phyloP scores from a whole-genome alignment of 2,329 filamentous ascomycete genomes.

The Cryphonectria carpinicola region DNA sequence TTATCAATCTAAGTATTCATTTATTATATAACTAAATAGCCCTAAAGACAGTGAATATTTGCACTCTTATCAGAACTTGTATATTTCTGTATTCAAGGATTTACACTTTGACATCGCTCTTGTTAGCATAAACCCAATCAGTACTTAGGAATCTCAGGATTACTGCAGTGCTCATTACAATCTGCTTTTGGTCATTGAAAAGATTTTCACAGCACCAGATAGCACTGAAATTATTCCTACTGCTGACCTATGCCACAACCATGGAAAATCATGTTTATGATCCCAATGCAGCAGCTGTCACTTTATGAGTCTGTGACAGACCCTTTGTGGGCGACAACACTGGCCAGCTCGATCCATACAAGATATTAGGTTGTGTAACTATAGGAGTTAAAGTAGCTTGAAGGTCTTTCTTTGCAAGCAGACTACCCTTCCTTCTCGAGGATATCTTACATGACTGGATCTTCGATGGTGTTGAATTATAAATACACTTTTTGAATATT shows the following conservation, averaged over 20 bases:
- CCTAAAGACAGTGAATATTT: too few relatives aligned
- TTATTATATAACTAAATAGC: too few relatives aligned
- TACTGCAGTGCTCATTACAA: too few relatives aligned
- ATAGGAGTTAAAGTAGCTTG: neutral
- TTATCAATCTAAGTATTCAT: too few relatives aligned
- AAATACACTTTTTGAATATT: neutral
- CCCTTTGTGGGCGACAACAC: slow-evolving; percentile 62
- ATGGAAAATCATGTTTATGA: slow-evolving; percentile 55
- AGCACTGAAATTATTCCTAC: slow-evolving; percentile 20
- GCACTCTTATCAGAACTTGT: too few relatives aligned
- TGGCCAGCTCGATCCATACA: neutral
- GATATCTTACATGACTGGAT: neutral
- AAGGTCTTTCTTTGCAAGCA: neutral
- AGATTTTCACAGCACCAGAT: neutral
- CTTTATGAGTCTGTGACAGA: slow-evolving; percentile 67
- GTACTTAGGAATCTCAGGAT: too few relatives aligned
- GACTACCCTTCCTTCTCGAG: neutral
- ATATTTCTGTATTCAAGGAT: too few relatives aligned
- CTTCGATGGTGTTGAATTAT: neutral
- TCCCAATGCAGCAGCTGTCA: slow-evolving; percentile 58
- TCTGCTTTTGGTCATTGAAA: neutral
- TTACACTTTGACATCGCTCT: too few relatives aligned
- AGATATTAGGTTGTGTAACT: neutral
- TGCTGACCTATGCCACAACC: slow-evolving; percentile 56
- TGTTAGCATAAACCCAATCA: too few relatives aligned